Conservation (phyloP, 305 asterid species). For the Stenogyne calaminthoides region DNA sequence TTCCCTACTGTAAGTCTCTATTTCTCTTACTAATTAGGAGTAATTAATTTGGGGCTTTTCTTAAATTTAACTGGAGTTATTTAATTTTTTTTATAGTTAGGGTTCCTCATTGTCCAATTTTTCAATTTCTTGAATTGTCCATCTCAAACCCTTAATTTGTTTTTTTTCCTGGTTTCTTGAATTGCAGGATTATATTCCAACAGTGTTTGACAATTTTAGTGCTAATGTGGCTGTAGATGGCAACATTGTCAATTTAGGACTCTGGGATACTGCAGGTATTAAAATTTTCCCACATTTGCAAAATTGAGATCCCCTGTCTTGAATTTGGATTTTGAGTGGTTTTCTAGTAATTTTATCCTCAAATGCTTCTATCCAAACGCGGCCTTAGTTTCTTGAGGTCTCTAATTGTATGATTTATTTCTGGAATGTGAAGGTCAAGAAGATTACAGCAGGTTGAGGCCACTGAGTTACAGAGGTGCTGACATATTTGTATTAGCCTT, state of each 20-base stretch:
- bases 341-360: neutral
- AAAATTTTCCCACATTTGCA: neutral
- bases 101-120: neutral
- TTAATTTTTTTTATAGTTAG: neutral
- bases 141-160: neutral
- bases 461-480: constrained; percentile 95
- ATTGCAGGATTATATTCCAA: constrained; percentile 87
- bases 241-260: constrained; percentile 86
- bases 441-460: constrained; percentile 96
- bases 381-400: neutral
- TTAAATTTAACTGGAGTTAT: neutral
- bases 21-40: neutral
- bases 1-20: constrained; percentile 69
- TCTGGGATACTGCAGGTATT: constrained; percentile 96
- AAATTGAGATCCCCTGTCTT: neutral
- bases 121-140: neutral
- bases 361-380: neutral
- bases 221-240: constrained; percentile 98
- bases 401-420: constrained; percentile 5
- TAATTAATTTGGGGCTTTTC: neutral
- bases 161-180: neutral
- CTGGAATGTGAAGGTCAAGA: constrained; percentile 66
- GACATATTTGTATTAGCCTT: constrained; percentile 88
- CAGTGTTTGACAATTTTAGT: constrained; percentile 93
- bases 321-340: neutral